A percentile compares a stretch with the other conserved stretches of the same genome.
These are phyloP conservation scores for Phoma sp. DNA, from an alignment of 2,329 filamentous ascomycete genomes.

Conservation along the genomic window DNA sequence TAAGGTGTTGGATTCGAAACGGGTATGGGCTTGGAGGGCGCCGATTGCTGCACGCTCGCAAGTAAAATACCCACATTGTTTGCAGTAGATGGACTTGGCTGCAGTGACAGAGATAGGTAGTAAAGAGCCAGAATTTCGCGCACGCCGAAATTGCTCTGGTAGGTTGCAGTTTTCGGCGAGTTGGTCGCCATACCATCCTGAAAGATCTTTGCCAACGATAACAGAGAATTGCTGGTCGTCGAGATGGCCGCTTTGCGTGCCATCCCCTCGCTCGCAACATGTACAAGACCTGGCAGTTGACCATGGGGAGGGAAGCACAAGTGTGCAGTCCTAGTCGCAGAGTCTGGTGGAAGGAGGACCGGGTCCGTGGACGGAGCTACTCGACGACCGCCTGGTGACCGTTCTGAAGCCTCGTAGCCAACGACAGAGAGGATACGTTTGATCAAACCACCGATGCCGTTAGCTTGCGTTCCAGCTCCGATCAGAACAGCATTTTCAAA, in stretches of 20 bases:
- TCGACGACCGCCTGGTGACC: constrained; percentile 40
- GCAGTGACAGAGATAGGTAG: constrained; percentile 90
- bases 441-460: constrained; percentile 79
- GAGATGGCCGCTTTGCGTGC: constrained; percentile 82
- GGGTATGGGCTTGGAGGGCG: constrained; percentile 51
- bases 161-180: constrained; percentile 58
- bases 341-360: constrained; percentile 81
- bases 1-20: constrained; percentile 47
- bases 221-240: constrained; percentile 91
- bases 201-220: constrained; percentile 96
- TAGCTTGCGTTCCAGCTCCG: constrained; percentile 73
- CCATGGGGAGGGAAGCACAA: constrained; percentile 80
- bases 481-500: constrained; percentile 96
- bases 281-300: constrained; percentile 78
- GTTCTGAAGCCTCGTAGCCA: constrained; percentile 45
- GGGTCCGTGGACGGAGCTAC: constrained; percentile 59
- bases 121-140: constrained; percentile 94
- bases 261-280: constrained; percentile 69
- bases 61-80: constrained; percentile 98
- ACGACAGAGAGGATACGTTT: constrained; percentile 76
- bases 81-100: constrained; percentile 94
- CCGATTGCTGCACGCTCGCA: constrained; percentile 85
- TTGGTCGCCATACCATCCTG: constrained; percentile 91
- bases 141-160: constrained; percentile 74
- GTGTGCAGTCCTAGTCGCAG: constrained; percentile 80